A percentile compares a stretch with the other conserved stretches of the same genome.
These are phyloP conservation scores for Pichia occidentalis DNA, from an alignment of 805 yeast species.

Conservation along the genomic window DNA sequence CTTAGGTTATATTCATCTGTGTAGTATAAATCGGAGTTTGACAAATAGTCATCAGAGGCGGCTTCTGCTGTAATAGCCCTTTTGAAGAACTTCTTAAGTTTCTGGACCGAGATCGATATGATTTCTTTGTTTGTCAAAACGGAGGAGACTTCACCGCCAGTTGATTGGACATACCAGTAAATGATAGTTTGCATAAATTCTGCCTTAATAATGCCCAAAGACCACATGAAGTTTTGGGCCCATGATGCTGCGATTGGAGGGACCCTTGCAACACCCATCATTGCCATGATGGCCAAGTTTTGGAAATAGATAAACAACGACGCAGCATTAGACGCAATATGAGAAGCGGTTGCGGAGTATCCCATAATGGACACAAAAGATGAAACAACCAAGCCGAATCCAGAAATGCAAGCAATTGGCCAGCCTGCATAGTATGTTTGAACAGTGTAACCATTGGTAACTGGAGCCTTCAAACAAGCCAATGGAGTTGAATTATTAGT, in stretches of 20 bases:
- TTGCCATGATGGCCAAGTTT: constrained; percentile 80
- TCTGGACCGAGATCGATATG: constrained; percentile 82
- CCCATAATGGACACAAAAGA: constrained; percentile 84
- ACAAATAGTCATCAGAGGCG: constrained; percentile 38
- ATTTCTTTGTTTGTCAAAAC: constrained; percentile 56
- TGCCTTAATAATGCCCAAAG: constrained; percentile 80
- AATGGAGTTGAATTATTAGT: constrained; percentile 39
- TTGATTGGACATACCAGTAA: constrained; percentile 91
- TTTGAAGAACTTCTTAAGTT: constrained; percentile 30
- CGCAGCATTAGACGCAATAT: constrained; percentile 93
- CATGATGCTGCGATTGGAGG: constrained; percentile 98
- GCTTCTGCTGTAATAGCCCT: constrained; percentile 36
- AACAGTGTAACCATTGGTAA: constrained; percentile 88
- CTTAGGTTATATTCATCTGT: constrained; percentile 61
- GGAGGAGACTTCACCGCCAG: constrained; percentile 84
- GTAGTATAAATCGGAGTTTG: constrained; percentile 52
- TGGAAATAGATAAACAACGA: constrained; percentile 93
- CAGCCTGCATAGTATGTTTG: constrained; percentile 88
- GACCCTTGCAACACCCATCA: constrained; percentile 88
- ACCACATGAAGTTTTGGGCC: constrained; percentile 96
- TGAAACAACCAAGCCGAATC: constrained; percentile 79
- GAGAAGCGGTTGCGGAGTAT: constrained; percentile 89
- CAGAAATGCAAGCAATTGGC: constrained; percentile 92
- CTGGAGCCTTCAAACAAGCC: constrained; percentile 88
- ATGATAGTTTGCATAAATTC: constrained; percentile 76